phyloP scores from a whole-genome alignment of 352 stramenopile species.

The Globisporangium alternatum region DNA sequence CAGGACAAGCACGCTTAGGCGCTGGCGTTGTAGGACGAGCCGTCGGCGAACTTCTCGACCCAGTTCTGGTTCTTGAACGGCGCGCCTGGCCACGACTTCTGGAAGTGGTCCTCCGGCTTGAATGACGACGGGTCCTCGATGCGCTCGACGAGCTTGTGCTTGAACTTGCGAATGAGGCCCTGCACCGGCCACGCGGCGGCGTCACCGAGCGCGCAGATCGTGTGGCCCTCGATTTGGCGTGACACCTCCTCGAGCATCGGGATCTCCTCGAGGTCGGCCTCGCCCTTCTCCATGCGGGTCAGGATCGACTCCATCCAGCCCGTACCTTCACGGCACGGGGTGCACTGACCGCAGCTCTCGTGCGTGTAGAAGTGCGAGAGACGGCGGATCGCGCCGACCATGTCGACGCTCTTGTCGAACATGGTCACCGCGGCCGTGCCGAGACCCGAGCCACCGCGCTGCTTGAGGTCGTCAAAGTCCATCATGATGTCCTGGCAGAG shows the following conservation, averaged over 20 bases:
- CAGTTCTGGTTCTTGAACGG: slow-evolving; percentile 96
- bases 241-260: slow-evolving; percentile 99
- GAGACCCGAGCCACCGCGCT: slow-evolving; percentile 92
- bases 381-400: slow-evolving; percentile 98
- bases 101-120: slow-evolving; percentile 94
- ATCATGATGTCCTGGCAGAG: slow-evolving; percentile 97
- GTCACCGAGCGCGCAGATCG: slow-evolving; percentile 99
- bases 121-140: slow-evolving; percentile 96
- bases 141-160: slow-evolving; percentile 97
- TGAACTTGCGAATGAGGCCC: slow-evolving; percentile 98
- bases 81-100: slow-evolving; percentile 93
- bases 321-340: slow-evolving; percentile 97
- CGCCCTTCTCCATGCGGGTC: slow-evolving; percentile 97
- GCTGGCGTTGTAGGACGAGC: slow-evolving; percentile 86
- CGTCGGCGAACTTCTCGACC: slow-evolving; percentile 91
- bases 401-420: slow-evolving; percentile 99
- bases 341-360: slow-evolving; percentile 99
- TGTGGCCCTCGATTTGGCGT: slow-evolving; percentile 99
- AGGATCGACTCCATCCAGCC: slow-evolving; percentile 98
- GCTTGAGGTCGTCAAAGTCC: slow-evolving; percentile 99
- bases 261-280: slow-evolving; percentile 98
- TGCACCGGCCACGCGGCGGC: slow-evolving; percentile 99
- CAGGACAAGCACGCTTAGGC: slow-evolving; percentile 29
- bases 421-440: slow-evolving; percentile 99
- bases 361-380: slow-evolving; percentile 99